These are phyloP conservation scores for Globisporangium radiosum DNA, from an alignment of 352 stramenopile genomes.

Conservation along the genomic window DNA sequence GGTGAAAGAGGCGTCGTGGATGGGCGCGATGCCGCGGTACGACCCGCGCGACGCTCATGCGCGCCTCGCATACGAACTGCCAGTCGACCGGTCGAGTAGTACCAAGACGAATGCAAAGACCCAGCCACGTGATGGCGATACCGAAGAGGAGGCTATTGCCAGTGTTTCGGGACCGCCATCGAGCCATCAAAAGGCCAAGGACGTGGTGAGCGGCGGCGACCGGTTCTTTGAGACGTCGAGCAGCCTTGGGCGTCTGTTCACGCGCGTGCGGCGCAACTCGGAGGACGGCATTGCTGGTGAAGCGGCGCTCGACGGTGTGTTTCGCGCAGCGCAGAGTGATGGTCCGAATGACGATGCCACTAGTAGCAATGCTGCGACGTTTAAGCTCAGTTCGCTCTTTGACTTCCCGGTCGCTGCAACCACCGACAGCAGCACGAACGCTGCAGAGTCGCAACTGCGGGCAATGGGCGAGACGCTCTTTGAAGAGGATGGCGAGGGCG, in stretches of 20 bases:
- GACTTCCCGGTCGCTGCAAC: slow-evolving; percentile 39
- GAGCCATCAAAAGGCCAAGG: slow-evolving; percentile 31
- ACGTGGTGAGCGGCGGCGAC: slow-evolving; percentile 47
- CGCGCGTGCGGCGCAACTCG: slow-evolving; percentile 75
- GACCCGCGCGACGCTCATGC: slow-evolving; percentile 40
- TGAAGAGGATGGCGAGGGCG: slow-evolving; percentile 16
- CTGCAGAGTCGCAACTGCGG: slow-evolving; percentile 15
- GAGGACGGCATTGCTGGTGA: slow-evolving; percentile 72
- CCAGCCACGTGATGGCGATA: background rate
- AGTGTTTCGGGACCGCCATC: background rate
- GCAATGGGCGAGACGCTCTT: slow-evolving; percentile 47
- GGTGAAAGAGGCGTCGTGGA: slow-evolving; percentile 73
- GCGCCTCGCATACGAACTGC: slow-evolving; percentile 46
- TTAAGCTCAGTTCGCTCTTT: slow-evolving; percentile 75
- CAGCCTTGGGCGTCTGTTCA: slow-evolving; percentile 58
- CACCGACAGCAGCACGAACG: slow-evolving; percentile 26
- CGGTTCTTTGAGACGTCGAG: slow-evolving; percentile 66
- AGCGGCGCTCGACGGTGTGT: slow-evolving; percentile 67
- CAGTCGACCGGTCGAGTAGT: slow-evolving; percentile 12
- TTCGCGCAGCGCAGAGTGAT: slow-evolving; percentile 16
- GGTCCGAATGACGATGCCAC: too few relatives aligned
- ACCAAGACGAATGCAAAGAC: too few relatives aligned
- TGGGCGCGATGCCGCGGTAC: slow-evolving; percentile 68
- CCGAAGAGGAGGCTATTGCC: slow-evolving; percentile 9
- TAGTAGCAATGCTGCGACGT: slow-evolving; percentile 18